These are phyloP conservation scores for Xerocomellus amylosporus DNA, from an alignment of 768 basidiomycete genomes.

Conservation along the genomic window DNA sequence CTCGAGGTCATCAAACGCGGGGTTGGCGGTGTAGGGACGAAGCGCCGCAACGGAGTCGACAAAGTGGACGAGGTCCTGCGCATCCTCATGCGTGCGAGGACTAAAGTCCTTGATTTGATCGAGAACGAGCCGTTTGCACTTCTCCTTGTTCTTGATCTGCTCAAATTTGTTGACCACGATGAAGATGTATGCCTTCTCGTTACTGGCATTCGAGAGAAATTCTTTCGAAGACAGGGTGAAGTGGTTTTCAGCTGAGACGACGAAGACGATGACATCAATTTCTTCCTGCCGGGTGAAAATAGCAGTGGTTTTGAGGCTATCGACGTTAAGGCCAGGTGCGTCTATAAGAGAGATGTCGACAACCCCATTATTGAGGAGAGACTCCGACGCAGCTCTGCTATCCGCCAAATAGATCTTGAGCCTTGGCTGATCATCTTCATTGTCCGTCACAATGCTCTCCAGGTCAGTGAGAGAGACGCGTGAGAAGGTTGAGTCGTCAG, in stretches of 20 bases:
- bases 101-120: conserved; percentile 93
- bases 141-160: conserved; percentile 92
- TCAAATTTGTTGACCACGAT: conserved; percentile 99
- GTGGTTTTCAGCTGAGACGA: conserved; percentile 97
- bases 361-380: conserved; percentile 90
- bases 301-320: conserved; percentile 91
- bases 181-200: conserved; percentile 97
- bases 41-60: conserved; percentile 86
- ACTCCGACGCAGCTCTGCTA: conserved; percentile 70
- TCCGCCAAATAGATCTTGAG: conserved; percentile 91
- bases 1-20: conserved; percentile 85
- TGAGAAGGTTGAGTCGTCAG: conserved; percentile 75
- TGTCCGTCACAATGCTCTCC: conserved; percentile 68
- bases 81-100: conserved; percentile 88
- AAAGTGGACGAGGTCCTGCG: conserved; percentile 94
- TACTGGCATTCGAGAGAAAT: conserved; percentile 88
- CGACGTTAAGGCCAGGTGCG: conserved; percentile 95
- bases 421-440: conserved; percentile 55
- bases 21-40: conserved; percentile 60
- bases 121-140: conserved; percentile 82
- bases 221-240: conserved; percentile 95
- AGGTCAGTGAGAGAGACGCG: conserved; percentile 65
- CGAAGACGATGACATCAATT: conserved; percentile 98
- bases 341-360: conserved; percentile 99
- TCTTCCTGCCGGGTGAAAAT: conserved; percentile 95